These are phyloP conservation scores for Phanerodontia chrysosporium DNA, from an alignment of 768 basidiomycete species.

Conservation along the genomic window DNA sequence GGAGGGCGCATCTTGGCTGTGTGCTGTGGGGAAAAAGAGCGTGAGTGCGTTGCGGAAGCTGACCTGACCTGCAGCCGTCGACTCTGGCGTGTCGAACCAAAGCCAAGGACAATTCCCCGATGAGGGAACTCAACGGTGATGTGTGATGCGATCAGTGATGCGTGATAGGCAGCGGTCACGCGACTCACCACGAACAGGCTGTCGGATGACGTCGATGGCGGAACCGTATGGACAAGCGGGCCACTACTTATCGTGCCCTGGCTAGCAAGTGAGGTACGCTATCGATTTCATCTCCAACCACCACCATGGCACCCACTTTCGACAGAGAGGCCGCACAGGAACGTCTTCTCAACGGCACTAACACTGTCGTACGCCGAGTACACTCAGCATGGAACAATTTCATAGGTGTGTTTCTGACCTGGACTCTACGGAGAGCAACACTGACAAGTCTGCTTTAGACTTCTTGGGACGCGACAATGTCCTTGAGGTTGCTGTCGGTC, in stretches of 20 bases:
- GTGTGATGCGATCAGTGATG: conserved; percentile 3
- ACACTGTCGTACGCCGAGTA: conserved; percentile 7
- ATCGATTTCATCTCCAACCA: background rate
- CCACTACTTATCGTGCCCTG: background rate
- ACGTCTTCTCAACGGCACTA: conserved; percentile 1
- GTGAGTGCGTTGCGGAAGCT: background rate
- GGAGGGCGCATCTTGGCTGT: conserved; percentile 11
- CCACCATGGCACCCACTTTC: conserved; percentile 4
- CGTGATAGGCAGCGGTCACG: background rate
- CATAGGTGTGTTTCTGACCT: conserved; percentile 6
- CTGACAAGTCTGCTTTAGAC: conserved; percentile 1
- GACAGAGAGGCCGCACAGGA: conserved; percentile 11
- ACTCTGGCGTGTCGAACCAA: background rate
- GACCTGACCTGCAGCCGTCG: background rate
- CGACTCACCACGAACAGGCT: background rate
- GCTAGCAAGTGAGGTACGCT: background rate
- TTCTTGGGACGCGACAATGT: conserved; percentile 37
- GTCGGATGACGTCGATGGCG: background rate
- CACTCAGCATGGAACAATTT: conserved; percentile 11
- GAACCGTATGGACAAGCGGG: background rate
- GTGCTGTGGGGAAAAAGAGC: background rate
- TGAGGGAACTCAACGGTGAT: background rate
- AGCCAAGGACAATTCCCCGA: background rate
- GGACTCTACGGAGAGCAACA: background rate
- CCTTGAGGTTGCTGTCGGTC: conserved; percentile 42